Base-by-base conservation (phyloP, 805 yeast genomes). In the Wickerhamomyces rabaulensis region DNA sequence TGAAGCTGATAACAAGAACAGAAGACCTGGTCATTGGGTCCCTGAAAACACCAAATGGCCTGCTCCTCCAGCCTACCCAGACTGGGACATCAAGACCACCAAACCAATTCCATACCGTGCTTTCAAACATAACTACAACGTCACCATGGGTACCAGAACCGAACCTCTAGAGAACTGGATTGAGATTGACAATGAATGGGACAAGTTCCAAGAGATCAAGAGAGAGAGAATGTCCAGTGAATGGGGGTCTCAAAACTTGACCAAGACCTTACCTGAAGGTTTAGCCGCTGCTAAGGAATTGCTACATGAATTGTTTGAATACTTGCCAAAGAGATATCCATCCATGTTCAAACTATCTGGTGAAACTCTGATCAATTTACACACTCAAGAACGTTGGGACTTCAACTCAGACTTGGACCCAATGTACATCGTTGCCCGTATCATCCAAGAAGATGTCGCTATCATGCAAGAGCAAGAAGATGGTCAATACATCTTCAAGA, bases 91-190 rank as follows among this genome's bases (percentile, higher is more conserved):
- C 15, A 26, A 52, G 3, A 35, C 39, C 9, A 54, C 58, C 0
- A 23, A 20, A 19, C 61, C 61, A 3, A 23, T 57, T 10, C 61
- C 61, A 33, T 57, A 57, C 44, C 43, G 61, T 31, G 86, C 88
- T 0, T 83, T 82, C 65, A 80, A 74, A 57, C 83, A 79, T 61
- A 79, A 76, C 49, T 82, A 82, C 58, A 74, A 67, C 53, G 73
- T 82, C 42, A 82, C 83, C 21, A 82, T 82, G 89, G 89, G 88
- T 7, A 81, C 82, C 39, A 66, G 88, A 52, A 67, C 67, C 48
- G 75, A 81, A 84, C 77, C 79, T 42, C 76, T 75, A 73, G 66
- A 76, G 45, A 69, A 68, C 42, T 82, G 89, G 89, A 76, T 82
- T 50, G 84, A 82, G 57, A 67, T 83, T 48, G 88, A 82, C 60